phyloP scores from a whole-genome alignment of 495 filamentous ascomycete species.

The Tuber borchii region DNA sequence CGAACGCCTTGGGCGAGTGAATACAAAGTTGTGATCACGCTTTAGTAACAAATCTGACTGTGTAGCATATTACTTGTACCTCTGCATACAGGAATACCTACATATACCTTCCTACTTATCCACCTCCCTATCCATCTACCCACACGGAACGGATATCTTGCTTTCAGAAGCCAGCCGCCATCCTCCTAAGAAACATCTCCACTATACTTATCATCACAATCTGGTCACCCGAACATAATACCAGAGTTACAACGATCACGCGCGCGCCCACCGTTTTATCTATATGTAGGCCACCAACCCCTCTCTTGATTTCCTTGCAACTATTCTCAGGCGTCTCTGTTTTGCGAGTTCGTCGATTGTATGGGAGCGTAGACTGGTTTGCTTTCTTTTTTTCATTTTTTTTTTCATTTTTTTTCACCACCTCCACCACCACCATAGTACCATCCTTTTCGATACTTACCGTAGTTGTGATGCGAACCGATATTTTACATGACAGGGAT shows the following conservation, averaged over 20 bases:
- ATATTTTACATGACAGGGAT: slow-evolving; percentile 4
- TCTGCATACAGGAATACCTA: background rate
- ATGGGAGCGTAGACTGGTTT: background rate
- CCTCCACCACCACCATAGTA: slow-evolving; percentile 17
- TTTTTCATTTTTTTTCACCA: slow-evolving; percentile 24
- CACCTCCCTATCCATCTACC: background rate
- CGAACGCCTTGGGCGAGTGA: background rate
- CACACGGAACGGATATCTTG: background rate
- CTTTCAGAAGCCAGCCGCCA: background rate
- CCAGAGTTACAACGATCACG: background rate
- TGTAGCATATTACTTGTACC: background rate
- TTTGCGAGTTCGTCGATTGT: background rate
- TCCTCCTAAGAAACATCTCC: background rate
- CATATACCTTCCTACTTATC: background rate
- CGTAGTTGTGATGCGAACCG: background rate
- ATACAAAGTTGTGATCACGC: background rate
- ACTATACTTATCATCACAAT: background rate
- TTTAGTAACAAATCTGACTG: slow-evolving; percentile 5
- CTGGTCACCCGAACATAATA: background rate
- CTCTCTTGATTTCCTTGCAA: slow-evolving; percentile 18
- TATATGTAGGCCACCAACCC: slow-evolving; percentile 35
- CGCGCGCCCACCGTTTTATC: slow-evolving; percentile 36
- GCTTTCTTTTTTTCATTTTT: background rate
- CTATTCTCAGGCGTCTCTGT: background rate
- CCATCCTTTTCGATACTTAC: background rate